Evolutionary conservation across 768 basidiomycete genomes (phyloP).

Genomic region (Boletellus ananiceps): DNA sequence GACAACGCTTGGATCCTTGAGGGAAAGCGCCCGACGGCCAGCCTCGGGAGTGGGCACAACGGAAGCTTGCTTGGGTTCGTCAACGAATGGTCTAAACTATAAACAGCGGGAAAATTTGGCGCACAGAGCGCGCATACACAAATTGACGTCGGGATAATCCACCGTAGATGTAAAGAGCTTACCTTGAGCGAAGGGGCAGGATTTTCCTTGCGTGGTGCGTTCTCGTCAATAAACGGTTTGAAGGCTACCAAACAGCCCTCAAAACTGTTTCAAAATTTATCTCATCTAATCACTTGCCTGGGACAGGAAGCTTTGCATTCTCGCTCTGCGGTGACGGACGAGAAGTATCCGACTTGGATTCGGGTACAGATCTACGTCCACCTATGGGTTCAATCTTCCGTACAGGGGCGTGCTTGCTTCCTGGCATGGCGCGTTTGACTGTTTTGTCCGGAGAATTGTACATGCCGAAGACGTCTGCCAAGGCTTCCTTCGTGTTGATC

Average conservation of each 20-base stretch:
- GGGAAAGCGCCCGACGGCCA: slow-evolving; percentile 42
- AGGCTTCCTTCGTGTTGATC: slow-evolving; percentile 93
- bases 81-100: slow-evolving; percentile 67
- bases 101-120: background rate
- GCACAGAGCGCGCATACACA: background rate
- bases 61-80: slow-evolving; percentile 45
- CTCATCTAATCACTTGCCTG: slow-evolving; percentile 27
- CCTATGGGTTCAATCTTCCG: slow-evolving; percentile 60
- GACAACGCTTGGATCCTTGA: slow-evolving; percentile 40
- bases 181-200: slow-evolving; percentile 27
- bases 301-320: slow-evolving; percentile 31
- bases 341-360: slow-evolving; percentile 32
- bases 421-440: slow-evolving; percentile 47
- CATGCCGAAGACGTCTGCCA: slow-evolving; percentile 93
- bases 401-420: slow-evolving; percentile 71
- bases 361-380: slow-evolving; percentile 18
- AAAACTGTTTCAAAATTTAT: slow-evolving; percentile 16
- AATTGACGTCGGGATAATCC: slow-evolving; percentile 1
- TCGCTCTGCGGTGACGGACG: slow-evolving; percentile 29
- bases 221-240: slow-evolving; percentile 68
- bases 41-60: slow-evolving; percentile 29
- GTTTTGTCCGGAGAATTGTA: slow-evolving; percentile 89
- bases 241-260: slow-evolving; percentile 33
- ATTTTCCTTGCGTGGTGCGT: slow-evolving; percentile 42
- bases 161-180: background rate